phyloP scores from a whole-genome alignment of 140 eudicot genomes.

The Bidens hawaiensis region DNA sequence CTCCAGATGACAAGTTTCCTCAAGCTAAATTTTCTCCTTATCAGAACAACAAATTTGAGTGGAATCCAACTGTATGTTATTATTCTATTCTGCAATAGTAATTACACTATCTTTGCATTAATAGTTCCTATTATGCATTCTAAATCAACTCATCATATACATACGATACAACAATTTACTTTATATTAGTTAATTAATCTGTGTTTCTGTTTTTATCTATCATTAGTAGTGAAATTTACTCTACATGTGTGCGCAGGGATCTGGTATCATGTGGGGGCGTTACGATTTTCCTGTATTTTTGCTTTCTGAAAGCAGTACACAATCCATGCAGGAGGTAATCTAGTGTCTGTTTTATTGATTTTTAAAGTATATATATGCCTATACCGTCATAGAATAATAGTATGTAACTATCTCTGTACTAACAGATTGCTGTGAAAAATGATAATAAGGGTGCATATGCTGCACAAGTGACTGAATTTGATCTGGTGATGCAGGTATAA shows the following conservation, averaged over 20 bases:
- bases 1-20: conserved; percentile 91
- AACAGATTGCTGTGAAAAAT: conserved; percentile 57
- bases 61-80: conserved; percentile 91
- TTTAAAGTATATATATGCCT: background rate
- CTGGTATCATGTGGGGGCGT: conserved; percentile 80
- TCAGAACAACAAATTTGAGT: conserved; percentile 49
- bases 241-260: conserved; percentile 58
- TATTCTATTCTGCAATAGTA: conserved; percentile 2
- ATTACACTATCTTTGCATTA: background rate
- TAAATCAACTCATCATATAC: background rate
- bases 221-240: background rate
- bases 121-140: conserved; percentile 4
- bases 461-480: conserved; percentile 77
- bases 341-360: background rate
- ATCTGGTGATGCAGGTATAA: conserved; percentile 91
- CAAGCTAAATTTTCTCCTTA: conserved; percentile 90
- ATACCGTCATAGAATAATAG: background rate
- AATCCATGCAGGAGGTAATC: conserved; percentile 61
- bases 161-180: background rate
- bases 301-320: conserved; percentile 72
- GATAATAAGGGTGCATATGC: conserved; percentile 53
- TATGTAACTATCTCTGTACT: conserved; percentile 2
- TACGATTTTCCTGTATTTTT: conserved; percentile 88
- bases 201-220: background rate
- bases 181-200: background rate